Conservation (phyloP, 352 stramenopile genomes). For the Pythium pyrilobum region DNA sequence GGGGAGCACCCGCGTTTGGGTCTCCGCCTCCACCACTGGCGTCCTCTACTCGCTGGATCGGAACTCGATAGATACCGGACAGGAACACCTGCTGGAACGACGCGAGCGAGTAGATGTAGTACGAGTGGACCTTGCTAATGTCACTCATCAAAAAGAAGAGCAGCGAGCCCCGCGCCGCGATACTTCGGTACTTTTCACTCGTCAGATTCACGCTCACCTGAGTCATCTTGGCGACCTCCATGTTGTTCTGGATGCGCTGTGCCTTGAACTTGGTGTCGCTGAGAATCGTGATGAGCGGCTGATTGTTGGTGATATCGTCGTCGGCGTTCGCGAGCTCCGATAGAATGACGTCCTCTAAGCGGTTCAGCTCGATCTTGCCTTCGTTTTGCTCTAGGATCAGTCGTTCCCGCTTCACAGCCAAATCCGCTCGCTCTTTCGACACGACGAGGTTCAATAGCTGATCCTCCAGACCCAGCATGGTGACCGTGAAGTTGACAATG, state of each 20-base stretch:
- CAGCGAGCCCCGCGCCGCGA: conserved; percentile 90
- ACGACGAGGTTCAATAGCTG: conserved; percentile 91
- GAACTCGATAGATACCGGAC: conserved; percentile 91
- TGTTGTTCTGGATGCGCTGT: conserved; percentile 89
- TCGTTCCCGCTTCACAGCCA: conserved; percentile 83
- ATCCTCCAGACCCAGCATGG: conserved; percentile 88
- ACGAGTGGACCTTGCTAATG: conserved; percentile 95
- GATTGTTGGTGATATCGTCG: conserved; percentile 97
- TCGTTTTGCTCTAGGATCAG: conserved; percentile 94
- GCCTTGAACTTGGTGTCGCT: conserved; percentile 94
- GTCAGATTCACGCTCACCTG: conserved; percentile 92
- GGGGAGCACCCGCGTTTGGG: conserved; percentile 21
- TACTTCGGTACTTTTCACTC: conserved; percentile 94
- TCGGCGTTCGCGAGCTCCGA: conserved; percentile 93
- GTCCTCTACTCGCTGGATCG: conserved; percentile 30
- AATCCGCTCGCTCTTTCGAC: conserved; percentile 86
- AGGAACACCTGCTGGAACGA: conserved; percentile 96
- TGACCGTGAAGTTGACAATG: conserved; percentile 95
- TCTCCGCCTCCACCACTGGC: conserved; percentile 8
- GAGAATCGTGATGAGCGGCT: conserved; percentile 94
- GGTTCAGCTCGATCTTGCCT: conserved; percentile 96
- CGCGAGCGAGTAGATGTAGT: conserved; percentile 96
- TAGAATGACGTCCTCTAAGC: conserved; percentile 94
- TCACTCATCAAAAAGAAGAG: conserved; percentile 98
- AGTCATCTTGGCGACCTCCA: conserved; percentile 90